Percentiles rank a stretch among this genome's conserved stretches.
phyloP scores from a whole-genome alignment of 2,329 filamentous ascomycete genomes.

The Tolypocladium ophioglossoides region DNA sequence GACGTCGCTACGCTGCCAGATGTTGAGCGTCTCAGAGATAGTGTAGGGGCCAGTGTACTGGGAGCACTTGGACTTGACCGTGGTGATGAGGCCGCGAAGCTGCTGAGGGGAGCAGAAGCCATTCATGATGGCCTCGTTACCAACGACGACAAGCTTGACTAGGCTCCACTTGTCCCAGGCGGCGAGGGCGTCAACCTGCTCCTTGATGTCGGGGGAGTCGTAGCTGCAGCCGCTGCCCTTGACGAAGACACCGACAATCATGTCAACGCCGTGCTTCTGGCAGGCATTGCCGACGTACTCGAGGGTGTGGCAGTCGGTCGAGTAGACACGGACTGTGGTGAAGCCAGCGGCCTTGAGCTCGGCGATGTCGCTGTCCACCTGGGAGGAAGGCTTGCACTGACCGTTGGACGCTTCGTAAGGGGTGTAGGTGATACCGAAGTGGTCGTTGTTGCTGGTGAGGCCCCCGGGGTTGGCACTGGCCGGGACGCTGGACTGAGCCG shows the following conservation, averaged over 20 bases:
- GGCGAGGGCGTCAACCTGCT: constrained; percentile 66
- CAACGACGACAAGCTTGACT: constrained; percentile 72
- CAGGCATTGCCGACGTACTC: constrained; percentile 62
- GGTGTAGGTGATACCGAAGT: constrained; percentile 73
- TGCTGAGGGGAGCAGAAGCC: constrained; percentile 51
- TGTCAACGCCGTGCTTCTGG: constrained; percentile 54
- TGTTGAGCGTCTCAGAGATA: constrained; percentile 75
- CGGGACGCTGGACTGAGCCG: constrained; percentile 10
- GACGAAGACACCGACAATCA: constrained; percentile 87
- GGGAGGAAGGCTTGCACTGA: constrained; percentile 52
- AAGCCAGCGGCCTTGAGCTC: constrained; percentile 57
- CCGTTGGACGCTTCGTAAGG: constrained; percentile 51
- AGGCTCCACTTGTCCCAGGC: constrained; percentile 63
- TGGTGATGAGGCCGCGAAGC: constrained; percentile 60
- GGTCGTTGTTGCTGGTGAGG: constrained; percentile 34
- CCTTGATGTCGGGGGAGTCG: constrained; percentile 47
- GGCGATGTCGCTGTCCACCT: constrained; percentile 50
- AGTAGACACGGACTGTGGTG: constrained; percentile 71
- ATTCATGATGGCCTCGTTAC: constrained; percentile 85
- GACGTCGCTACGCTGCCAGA: constrained; percentile 57
- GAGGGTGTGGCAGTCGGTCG: constrained; percentile 79
- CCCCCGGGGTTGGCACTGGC: constrained; percentile 14
- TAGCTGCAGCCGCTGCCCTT: constrained; percentile 51
- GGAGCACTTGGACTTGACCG: constrained; percentile 55
- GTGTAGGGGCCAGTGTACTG: constrained; percentile 69